Percentiles rank a stretch among this genome's conserved stretches.
phyloP scores from a whole-genome alignment of 345 rosid genomes.

The Iberis pinnata region DNA sequence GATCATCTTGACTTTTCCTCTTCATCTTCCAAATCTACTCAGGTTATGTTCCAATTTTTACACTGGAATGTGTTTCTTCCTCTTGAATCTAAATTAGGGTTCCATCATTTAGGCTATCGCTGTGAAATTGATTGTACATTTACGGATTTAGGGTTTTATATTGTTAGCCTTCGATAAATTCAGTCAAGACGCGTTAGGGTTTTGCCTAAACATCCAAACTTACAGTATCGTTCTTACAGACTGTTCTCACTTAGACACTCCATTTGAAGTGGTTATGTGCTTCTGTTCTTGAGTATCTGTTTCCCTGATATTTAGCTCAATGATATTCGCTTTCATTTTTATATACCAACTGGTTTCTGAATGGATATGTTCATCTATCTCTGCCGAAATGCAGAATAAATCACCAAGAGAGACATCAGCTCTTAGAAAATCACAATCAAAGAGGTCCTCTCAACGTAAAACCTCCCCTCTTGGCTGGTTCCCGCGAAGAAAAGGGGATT shows the following conservation, averaged over 20 bases:
- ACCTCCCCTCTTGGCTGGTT: slow-evolving; percentile 77
- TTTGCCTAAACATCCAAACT: neutral
- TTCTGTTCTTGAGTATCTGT: neutral
- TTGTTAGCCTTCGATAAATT: neutral
- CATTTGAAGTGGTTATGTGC: neutral
- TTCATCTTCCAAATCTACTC: slow-evolving; percentile 39
- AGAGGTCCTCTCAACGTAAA: slow-evolving; percentile 76
- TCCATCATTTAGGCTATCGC: neutral
- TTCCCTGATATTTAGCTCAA: too few species aligned
- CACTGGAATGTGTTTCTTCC: slow-evolving; percentile 6
- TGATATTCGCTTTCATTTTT: neutral
- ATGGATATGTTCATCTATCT: neutral
- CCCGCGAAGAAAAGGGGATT: slow-evolving; percentile 72
- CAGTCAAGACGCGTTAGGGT: too few species aligned
- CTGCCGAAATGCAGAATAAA: slow-evolving; percentile 43
- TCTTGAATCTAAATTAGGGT: slow-evolving; percentile 4
- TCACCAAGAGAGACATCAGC: slow-evolving; percentile 49
- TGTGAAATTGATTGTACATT: neutral
- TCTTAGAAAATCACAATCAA: slow-evolving; percentile 62
- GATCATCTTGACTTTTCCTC: slow-evolving; percentile 30
- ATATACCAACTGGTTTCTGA: neutral
- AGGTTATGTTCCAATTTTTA: slow-evolving; percentile 32
- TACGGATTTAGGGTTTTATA: neutral
- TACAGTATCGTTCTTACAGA: neutral
- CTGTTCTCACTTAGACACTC: neutral